These are phyloP conservation scores for Euphorbia peplus DNA, from an alignment of 345 rosid genomes.

Conservation along the genomic window DNA sequence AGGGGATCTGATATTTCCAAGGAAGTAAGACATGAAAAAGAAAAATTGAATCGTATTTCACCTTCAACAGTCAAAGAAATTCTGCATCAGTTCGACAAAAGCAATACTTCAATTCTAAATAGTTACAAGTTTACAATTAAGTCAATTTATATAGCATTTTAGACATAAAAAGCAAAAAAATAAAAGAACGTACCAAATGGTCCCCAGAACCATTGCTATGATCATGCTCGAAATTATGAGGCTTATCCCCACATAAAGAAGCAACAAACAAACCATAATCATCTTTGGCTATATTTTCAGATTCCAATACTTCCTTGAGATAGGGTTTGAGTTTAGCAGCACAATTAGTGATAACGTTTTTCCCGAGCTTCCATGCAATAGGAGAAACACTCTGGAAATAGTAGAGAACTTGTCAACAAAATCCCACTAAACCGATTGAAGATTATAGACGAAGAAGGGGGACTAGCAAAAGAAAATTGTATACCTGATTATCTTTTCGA, in stretches of 20 bases:
- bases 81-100: not conserved
- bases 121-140: slow-evolving; percentile 14
- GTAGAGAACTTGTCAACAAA: slow-evolving; percentile 6
- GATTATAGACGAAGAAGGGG: not conserved
- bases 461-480: slow-evolving; percentile 8
- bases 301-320: slow-evolving; percentile 51
- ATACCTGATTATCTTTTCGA: slow-evolving; percentile 61
- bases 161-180: slow-evolving; percentile 2
- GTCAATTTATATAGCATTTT: not conserved
- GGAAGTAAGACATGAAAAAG: not conserved
- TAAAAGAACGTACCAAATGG: slow-evolving; percentile 43
- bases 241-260: slow-evolving; percentile 41
- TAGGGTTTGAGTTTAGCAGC: slow-evolving; percentile 51
- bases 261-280: slow-evolving; percentile 57
- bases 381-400: slow-evolving; percentile 48
- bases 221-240: slow-evolving; percentile 19
- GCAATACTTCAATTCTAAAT: not conserved
- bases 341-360: slow-evolving; percentile 53
- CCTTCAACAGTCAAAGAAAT: slow-evolving; percentile 6
- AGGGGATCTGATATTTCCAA: not conserved
- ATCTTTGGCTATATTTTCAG: slow-evolving; percentile 39
- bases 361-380: slow-evolving; percentile 48
- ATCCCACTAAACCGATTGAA: slow-evolving; percentile 4
- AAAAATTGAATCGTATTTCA: not conserved
- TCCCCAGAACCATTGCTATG: slow-evolving; percentile 29